Conservation (phyloP, 345 rosid genomes). For the Salix dunnii region DNA sequence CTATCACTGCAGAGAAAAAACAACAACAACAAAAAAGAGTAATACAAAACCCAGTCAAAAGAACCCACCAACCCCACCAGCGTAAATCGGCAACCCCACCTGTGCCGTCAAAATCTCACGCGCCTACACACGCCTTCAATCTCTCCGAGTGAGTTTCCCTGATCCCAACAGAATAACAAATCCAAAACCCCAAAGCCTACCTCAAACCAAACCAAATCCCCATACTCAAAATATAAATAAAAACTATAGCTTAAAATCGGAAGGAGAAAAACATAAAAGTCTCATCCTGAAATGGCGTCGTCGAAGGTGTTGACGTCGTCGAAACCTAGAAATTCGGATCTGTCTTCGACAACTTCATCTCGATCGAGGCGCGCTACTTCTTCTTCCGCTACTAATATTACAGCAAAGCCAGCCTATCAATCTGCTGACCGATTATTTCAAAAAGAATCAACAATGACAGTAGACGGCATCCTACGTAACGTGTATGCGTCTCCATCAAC, state of each 20-base stretch:
- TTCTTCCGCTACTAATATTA: slow-evolving; percentile 35
- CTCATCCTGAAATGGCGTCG: slow-evolving; percentile 52
- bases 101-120: background rate
- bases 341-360: slow-evolving; percentile 16
- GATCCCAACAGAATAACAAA: slow-evolving; percentile 39
- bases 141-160: slow-evolving; percentile 16
- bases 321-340: slow-evolving; percentile 58
- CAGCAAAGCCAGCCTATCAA: background rate
- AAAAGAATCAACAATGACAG: slow-evolving; percentile 32
- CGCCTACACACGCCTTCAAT: slow-evolving; percentile 1
- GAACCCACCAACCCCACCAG: background rate
- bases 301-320: slow-evolving; percentile 63
- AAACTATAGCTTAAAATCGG: slow-evolving; percentile 6
- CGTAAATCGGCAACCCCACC: background rate
- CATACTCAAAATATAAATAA: slow-evolving; percentile 1
- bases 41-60: background rate
- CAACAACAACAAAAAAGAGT: background rate
- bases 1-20: background rate
- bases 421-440: slow-evolving; percentile 33
- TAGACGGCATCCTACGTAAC: slow-evolving; percentile 41
- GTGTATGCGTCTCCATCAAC: slow-evolving; percentile 28
- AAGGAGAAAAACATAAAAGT: background rate
- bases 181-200: slow-evolving; percentile 4
- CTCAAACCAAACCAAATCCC: background rate
- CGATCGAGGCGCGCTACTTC: slow-evolving; percentile 46